Percentiles rank a stretch among this genome's conserved stretches.
These are phyloP conservation scores for Xylaria sp. DNA, from an alignment of 2,329 filamentous ascomycete species.

Conservation along the genomic window DNA sequence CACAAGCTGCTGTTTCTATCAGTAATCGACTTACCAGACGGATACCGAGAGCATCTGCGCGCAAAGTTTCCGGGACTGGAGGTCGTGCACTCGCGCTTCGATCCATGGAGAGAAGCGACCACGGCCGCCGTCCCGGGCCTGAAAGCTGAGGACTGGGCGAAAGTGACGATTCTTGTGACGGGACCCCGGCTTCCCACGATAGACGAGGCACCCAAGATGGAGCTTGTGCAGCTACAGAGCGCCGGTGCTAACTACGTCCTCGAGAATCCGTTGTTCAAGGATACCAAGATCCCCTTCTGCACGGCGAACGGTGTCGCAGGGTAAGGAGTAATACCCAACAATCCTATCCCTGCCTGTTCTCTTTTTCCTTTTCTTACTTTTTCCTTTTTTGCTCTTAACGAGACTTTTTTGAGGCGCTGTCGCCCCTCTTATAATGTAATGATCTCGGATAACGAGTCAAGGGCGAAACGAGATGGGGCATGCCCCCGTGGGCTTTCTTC, in stretches of 20 bases:
- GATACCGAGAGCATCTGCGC: conserved; percentile 53
- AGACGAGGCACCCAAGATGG: conserved; percentile 59
- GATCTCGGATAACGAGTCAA: not conserved
- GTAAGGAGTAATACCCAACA: conserved; percentile 50
- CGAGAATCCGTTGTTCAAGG: conserved; percentile 59
- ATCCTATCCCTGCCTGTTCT: not conserved
- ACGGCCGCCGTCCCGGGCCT: conserved; percentile 47
- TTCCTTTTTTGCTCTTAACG: not conserved
- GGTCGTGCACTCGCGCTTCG: conserved; percentile 51
- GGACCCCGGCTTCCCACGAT: conserved; percentile 56
- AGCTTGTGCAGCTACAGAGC: conserved; percentile 65
- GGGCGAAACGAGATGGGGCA: not conserved
- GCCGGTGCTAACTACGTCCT: conserved; percentile 65
- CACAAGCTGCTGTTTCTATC: conserved; percentile 61
- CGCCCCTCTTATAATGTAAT: not conserved
- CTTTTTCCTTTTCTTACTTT: too few species aligned
- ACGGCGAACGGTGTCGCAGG: conserved; percentile 69
- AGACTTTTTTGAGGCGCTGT: not conserved
- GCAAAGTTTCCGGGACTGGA: conserved; percentile 58
- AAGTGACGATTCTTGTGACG: conserved; percentile 62
- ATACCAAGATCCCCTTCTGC: conserved; percentile 62
- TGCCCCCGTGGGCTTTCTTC: not conserved
- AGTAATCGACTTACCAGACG: conserved; percentile 48
- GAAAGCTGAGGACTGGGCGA: conserved; percentile 54
- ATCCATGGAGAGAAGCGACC: conserved; percentile 41